Percentiles rank a stretch among this genome's conserved stretches.
These are phyloP conservation scores for Lumnitzera racemosa DNA, from an alignment of 345 rosid genomes.

Conservation along the genomic window DNA sequence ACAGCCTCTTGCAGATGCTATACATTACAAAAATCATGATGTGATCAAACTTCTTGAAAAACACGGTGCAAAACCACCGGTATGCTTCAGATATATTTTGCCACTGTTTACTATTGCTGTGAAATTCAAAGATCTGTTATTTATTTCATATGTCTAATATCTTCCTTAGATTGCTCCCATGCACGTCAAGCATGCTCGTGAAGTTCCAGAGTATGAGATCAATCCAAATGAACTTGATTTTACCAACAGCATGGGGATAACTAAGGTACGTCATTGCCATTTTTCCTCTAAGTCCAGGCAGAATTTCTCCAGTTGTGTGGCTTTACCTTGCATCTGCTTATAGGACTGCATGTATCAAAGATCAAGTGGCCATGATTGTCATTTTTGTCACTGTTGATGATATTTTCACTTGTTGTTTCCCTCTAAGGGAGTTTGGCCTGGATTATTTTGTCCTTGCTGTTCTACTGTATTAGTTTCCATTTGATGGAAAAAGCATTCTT, in stretches of 20 bases:
- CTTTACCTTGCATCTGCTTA: too few species aligned
- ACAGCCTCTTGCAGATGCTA: conserved; percentile 95
- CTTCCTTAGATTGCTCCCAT: conserved; percentile 69
- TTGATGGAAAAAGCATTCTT: too few species aligned
- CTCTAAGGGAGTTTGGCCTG: too few species aligned
- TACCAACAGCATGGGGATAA: conserved; percentile 58
- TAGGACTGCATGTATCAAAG: too few species aligned
- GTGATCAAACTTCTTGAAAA: conserved; percentile 73
- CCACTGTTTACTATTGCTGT: background rate
- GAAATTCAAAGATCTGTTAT: background rate
- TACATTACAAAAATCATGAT: conserved; percentile 65
- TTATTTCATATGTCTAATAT: background rate
- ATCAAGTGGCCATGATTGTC: too few species aligned
- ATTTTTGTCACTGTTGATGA: too few species aligned
- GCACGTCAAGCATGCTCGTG: conserved; percentile 79
- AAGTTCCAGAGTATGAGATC: conserved; percentile 93
- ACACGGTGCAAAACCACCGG: conserved; percentile 77
- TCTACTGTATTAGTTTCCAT: too few species aligned
- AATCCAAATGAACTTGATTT: conserved; percentile 68
- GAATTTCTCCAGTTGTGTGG: too few species aligned
- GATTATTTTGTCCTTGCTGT: too few species aligned
- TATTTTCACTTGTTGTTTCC: too few species aligned
- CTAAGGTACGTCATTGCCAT: conserved; percentile 41
- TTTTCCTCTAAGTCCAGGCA: too few species aligned
- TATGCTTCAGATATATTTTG: conserved; percentile 22